phyloP scores from a whole-genome alignment of 2,329 filamentous ascomycete species.

The Pseudogymnoascus sp. region DNA sequence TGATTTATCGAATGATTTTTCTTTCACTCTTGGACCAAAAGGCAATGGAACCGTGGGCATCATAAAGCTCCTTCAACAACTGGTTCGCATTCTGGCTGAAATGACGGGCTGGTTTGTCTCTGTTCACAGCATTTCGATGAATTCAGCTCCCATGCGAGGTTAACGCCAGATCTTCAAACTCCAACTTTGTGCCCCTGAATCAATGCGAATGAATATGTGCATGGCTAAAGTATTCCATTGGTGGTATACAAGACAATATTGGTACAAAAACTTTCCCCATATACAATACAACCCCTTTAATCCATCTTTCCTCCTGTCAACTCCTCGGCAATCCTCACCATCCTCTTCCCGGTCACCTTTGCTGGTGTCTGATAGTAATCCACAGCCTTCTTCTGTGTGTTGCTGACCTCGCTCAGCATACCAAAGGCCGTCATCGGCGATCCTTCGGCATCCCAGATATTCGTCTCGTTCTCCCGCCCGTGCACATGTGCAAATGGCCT shows the following conservation, averaged over 20 bases:
- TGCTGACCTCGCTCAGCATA: slow-evolving; percentile 34
- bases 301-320: slow-evolving; percentile 59
- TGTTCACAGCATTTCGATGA: background rate
- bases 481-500: slow-evolving; percentile 14
- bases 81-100: background rate
- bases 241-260: slow-evolving; percentile 6
- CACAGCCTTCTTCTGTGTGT: slow-evolving; percentile 28
- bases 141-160: background rate
- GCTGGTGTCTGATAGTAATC: slow-evolving; percentile 25
- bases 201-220: background rate
- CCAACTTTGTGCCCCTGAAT: background rate
- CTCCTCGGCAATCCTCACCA: slow-evolving; percentile 57
- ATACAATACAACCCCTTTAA: slow-evolving; percentile 14
- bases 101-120: background rate
- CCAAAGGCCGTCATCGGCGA: slow-evolving; percentile 40
- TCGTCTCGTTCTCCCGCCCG: slow-evolving; percentile 13
- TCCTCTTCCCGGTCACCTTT: slow-evolving; percentile 44
- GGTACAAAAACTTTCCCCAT: background rate
- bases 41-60: background rate
- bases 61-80: background rate
- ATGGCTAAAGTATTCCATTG: slow-evolving; percentile 8
- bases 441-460: slow-evolving; percentile 26
- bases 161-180: background rate
- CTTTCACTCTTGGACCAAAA: background rate
- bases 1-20: background rate